These are phyloP conservation scores for Thuja plicata DNA, from an alignment of 83 land plant genomes.

Conservation along the genomic window DNA sequence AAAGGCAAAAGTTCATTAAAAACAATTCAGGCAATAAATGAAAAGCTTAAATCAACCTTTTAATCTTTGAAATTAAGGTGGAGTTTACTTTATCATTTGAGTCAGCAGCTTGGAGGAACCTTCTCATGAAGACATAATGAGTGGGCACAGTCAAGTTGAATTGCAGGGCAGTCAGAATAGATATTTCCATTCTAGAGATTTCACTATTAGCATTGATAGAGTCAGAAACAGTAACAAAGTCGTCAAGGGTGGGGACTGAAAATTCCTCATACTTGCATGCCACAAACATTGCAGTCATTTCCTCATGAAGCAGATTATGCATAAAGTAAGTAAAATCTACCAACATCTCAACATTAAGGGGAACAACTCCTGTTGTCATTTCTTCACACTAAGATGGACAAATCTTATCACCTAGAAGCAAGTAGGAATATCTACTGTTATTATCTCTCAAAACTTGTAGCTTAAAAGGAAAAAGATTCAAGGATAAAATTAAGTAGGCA, in stretches of 20 bases:
- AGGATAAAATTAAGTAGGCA: no score
- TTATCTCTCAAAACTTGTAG: no score
- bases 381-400: no score
- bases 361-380: no score
- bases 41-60: background rate
- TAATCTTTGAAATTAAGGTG: background rate
- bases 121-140: constrained; percentile 73
- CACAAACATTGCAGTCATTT: constrained; percentile 79
- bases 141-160: constrained; percentile 85
- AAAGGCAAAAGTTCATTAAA: background rate
- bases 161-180: constrained; percentile 65
- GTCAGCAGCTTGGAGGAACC: constrained; percentile 72
- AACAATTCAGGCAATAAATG: background rate
- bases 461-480: no score
- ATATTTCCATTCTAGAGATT: constrained; percentile 74
- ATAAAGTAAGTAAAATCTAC: no score
- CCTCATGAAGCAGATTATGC: no score
- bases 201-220: constrained; percentile 71
- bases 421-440: no score
- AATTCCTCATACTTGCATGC: constrained; percentile 94
- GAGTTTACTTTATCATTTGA: constrained; percentile 50
- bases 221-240: constrained; percentile 70
- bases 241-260: constrained; percentile 66
- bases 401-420: no score
- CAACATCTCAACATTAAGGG: no score